Percentiles rank a stretch among this genome's conserved stretches.
These are phyloP conservation scores for Mrakia blollopis DNA, from an alignment of 768 basidiomycete genomes.

Conservation along the genomic window DNA sequence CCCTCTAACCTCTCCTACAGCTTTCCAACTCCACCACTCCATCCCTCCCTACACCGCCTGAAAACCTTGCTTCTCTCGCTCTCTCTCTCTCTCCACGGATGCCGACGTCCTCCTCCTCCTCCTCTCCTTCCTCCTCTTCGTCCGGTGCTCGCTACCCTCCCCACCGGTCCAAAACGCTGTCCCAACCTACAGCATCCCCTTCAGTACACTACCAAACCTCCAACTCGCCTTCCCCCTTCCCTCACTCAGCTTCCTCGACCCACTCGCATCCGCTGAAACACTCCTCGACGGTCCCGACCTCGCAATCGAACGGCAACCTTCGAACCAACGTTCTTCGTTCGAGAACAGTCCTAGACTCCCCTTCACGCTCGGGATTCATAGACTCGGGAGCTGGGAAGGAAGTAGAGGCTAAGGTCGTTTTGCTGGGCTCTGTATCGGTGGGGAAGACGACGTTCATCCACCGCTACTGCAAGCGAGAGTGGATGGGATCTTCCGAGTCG, in stretches of 20 bases:
- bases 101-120: background rate
- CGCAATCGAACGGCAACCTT: background rate
- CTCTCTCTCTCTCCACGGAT: background rate
- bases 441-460: conserved; percentile 43
- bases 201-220: background rate
- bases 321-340: conserved; percentile 3
- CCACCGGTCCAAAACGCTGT: background rate
- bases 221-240: background rate
- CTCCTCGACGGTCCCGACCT: background rate
- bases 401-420: conserved; percentile 42
- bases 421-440: conserved; percentile 37
- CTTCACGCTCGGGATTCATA: conserved; percentile 5
- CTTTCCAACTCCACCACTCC: background rate
- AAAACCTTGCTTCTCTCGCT: too few species aligned
- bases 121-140: background rate
- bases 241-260: background rate
- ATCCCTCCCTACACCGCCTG: background rate
- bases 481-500: conserved; percentile 35
- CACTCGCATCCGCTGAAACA: background rate
- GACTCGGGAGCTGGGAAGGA: conserved; percentile 32
- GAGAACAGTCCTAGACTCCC: background rate
- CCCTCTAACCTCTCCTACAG: background rate
- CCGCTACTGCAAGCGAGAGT: conserved; percentile 39
- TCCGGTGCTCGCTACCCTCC: background rate
- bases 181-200: background rate